phyloP scores from a whole-genome alignment of 2,329 filamentous ascomycete genomes.

The Microdochium trichocladiopsis region DNA sequence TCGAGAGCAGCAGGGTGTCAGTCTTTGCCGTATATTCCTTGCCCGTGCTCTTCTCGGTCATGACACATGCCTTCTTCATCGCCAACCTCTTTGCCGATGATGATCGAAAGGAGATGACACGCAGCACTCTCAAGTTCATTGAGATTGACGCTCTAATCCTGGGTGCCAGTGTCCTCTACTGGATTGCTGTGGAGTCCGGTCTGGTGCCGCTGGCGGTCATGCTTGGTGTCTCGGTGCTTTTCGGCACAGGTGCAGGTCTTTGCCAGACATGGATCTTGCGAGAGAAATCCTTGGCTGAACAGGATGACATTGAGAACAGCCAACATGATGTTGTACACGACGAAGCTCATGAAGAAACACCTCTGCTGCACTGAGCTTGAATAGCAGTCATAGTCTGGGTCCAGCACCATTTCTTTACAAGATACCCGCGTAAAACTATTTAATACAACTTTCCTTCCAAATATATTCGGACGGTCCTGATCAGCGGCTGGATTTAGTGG shows the following conservation, averaged over 20 bases:
- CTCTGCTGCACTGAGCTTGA: not conserved
- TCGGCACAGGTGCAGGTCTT: conserved; percentile 29
- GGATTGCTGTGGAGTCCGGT: conserved; percentile 44
- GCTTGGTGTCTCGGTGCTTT: conserved; percentile 14
- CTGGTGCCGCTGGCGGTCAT: conserved; percentile 23
- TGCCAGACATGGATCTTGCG: conserved; percentile 16
- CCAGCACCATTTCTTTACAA: not conserved
- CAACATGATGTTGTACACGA: conserved; percentile 15
- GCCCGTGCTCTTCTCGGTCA: conserved; percentile 33
- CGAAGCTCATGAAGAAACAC: not conserved
- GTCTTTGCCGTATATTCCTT: conserved; percentile 35
- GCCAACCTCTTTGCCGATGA: conserved; percentile 31
- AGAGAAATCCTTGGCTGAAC: conserved; percentile 5
- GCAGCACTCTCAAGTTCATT: conserved; percentile 35
- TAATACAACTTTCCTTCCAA: not conserved
- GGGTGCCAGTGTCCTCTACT: conserved; percentile 41
- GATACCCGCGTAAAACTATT: not conserved
- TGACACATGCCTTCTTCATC: conserved; percentile 33
- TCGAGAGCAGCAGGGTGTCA: conserved; percentile 32
- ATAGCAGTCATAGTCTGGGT: not conserved
- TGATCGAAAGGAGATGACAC: conserved; percentile 43
- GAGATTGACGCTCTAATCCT: conserved; percentile 39
- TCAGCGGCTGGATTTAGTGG: no score
- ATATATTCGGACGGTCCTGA: not conserved
- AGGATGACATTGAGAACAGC: conserved; percentile 1